A percentile compares a stretch with the other conserved stretches of the same genome.
These are phyloP conservation scores for Nasturtium officinale DNA, from an alignment of 345 rosid species.

Conservation along the genomic window DNA sequence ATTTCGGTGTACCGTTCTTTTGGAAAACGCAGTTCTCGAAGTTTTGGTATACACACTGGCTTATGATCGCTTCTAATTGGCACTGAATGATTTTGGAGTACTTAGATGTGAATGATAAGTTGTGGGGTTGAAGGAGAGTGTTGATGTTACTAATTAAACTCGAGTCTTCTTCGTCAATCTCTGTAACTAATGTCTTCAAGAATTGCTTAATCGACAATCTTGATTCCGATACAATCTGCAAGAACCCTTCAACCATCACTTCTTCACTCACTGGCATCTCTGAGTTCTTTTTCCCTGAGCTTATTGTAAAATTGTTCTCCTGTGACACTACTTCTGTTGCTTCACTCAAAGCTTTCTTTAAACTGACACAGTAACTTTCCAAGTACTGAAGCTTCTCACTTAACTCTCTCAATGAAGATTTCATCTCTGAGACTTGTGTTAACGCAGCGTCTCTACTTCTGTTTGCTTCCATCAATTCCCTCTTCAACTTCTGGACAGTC, in stretches of 20 bases:
- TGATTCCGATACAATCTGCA: slow-evolving; percentile 93
- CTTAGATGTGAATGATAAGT: slow-evolving; percentile 60
- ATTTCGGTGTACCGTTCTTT: slow-evolving; percentile 73
- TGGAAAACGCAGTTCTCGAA: slow-evolving; percentile 84
- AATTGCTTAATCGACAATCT: slow-evolving; percentile 92
- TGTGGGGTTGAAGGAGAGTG: slow-evolving; percentile 65
- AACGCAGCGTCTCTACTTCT: slow-evolving; percentile 76
- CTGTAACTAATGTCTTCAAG: slow-evolving; percentile 71
- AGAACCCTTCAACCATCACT: slow-evolving; percentile 86
- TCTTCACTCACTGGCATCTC: slow-evolving; percentile 85
- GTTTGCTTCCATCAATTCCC: slow-evolving; percentile 73
- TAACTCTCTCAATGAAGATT: slow-evolving; percentile 69
- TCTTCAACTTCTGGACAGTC: slow-evolving; percentile 70
- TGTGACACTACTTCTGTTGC: slow-evolving; percentile 46
- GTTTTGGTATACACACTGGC: slow-evolving; percentile 84
- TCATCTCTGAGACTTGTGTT: slow-evolving; percentile 76
- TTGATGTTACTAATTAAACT: slow-evolving; percentile 61
- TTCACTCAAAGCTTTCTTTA: slow-evolving; percentile 76
- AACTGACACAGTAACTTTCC: slow-evolving; percentile 79
- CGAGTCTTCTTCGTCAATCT: slow-evolving; percentile 70
- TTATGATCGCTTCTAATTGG: slow-evolving; percentile 81
- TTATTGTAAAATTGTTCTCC: slow-evolving; percentile 26
- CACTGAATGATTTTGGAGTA: slow-evolving; percentile 69
- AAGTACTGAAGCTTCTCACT: slow-evolving; percentile 78
- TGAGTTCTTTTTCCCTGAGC: slow-evolving; percentile 26